Evolutionary conservation across 371 early-diverging fungal genomes (phyloP).

Genomic region (Batrachochytrium dendrobatidis): DNA sequence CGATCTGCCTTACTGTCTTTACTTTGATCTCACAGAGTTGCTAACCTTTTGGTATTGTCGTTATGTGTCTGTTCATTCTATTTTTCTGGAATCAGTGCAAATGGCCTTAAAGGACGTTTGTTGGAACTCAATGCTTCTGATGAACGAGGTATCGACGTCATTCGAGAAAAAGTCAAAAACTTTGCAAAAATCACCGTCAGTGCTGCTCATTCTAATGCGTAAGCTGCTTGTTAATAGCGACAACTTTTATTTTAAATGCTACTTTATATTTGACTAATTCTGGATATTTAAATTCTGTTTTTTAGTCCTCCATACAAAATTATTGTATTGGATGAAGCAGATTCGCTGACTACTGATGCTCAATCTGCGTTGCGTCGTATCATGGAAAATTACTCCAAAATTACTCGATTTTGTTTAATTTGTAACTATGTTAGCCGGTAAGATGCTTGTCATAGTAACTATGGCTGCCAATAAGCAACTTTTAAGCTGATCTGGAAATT

Average conservation of each 20-base stretch:
- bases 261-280: too few species aligned
- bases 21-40: too few species aligned
- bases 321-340: conserved; percentile 98
- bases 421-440: conserved; percentile 94
- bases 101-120: neutral
- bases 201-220: too few species aligned
- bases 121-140: conserved; percentile 86
- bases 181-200: too few species aligned
- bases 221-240: conserved; percentile 4
- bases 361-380: conserved; percentile 96
- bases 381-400: conserved; percentile 96
- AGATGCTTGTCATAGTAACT: neutral
- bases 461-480: neutral
- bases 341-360: conserved; percentile 98
- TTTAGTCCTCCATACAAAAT: conserved; percentile 89
- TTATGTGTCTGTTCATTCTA: too few species aligned
- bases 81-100: too few species aligned
- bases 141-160: conserved; percentile 99
- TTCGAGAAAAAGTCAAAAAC: conserved; percentile 94
- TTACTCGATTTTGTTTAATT: conserved; percentile 96
- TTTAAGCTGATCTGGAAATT: neutral
- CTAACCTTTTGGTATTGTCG: too few species aligned
- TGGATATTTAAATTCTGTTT: too few species aligned
- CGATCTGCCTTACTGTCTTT: too few species aligned
- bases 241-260: too few species aligned